Evolutionary conservation across 2,329 filamentous ascomycete genomes (phyloP).

Genomic region (Fusarium sp.): DNA sequence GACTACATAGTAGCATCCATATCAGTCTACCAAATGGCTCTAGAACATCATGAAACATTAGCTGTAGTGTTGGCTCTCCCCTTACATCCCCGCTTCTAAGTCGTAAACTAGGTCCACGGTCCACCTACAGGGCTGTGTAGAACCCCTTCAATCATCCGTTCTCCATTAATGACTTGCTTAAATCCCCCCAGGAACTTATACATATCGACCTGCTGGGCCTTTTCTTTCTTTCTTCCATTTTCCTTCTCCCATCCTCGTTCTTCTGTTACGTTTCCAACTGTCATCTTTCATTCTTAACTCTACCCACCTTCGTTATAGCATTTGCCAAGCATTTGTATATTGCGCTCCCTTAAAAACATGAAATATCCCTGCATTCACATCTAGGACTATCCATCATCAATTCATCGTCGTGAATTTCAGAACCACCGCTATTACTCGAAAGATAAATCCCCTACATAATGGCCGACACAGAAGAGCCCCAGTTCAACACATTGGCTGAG

Average conservation of each 20-base stretch:
- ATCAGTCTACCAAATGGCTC: constrained; percentile 20
- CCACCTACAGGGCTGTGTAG: constrained; percentile 45
- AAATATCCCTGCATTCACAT: background rate
- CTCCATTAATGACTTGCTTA: constrained; percentile 11
- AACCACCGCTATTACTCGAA: background rate
- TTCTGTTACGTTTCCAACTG: constrained; percentile 7
- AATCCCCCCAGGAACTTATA: constrained; percentile 6
- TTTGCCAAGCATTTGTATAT: constrained; percentile 1
- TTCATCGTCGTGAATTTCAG: background rate
- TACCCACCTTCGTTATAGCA: constrained; percentile 2
- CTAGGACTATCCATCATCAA: constrained; percentile 6
- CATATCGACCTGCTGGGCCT: constrained; percentile 7
- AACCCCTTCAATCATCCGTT: constrained; percentile 19
- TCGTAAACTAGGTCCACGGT: constrained; percentile 21
- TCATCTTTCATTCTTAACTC: constrained; percentile 14
- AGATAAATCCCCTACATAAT: constrained; percentile 51
- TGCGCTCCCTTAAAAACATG: background rate
- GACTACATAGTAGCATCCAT: background rate
- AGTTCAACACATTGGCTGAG: constrained; percentile 69
- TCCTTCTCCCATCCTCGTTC: constrained; percentile 9
- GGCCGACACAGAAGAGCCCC: constrained; percentile 71
- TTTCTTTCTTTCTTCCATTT: background rate
- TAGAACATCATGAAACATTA: constrained; percentile 41
- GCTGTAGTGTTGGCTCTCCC: constrained; percentile 8
- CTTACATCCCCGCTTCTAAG: constrained; percentile 22